Evolutionary conservation across 345 rosid genomes (phyloP).

Genomic region (Bruguiera parviflora): DNA sequence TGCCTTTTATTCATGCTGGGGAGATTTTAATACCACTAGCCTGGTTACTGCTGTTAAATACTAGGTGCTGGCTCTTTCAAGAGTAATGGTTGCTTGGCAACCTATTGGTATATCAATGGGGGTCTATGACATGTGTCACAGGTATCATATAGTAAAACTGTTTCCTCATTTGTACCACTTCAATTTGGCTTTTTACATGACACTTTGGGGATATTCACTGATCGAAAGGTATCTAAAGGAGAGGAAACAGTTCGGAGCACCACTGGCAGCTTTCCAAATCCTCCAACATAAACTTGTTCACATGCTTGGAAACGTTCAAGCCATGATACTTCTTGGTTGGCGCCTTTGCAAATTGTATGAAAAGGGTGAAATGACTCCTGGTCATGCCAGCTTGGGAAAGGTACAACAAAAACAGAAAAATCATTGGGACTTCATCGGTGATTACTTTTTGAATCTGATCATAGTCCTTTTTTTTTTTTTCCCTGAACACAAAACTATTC

Average conservation of each 20-base stretch:
- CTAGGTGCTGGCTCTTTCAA: constrained; percentile 92
- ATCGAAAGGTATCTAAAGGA: constrained; percentile 71
- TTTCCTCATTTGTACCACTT: neutral
- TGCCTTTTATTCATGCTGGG: neutral
- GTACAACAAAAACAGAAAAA: constrained; percentile 30
- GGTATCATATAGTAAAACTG: constrained; percentile 35
- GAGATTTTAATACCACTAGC: neutral
- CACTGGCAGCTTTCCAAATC: constrained; percentile 87
- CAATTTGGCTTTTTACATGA: neutral
- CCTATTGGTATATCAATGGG: constrained; percentile 97
- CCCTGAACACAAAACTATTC: neutral
- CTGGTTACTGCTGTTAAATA: constrained; percentile 8
- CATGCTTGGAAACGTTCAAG: constrained; percentile 87
- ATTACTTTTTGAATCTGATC: neutral
- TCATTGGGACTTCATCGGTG: neutral
- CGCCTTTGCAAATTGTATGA: constrained; percentile 93
- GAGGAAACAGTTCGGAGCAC: constrained; percentile 98
- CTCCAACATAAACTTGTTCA: constrained; percentile 89
- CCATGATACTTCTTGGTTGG: constrained; percentile 92
- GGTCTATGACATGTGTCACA: constrained; percentile 89
- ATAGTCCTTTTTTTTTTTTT: neutral
- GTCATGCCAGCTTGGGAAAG: constrained; percentile 98
- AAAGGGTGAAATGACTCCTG: constrained; percentile 77
- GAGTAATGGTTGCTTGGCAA: constrained; percentile 95
- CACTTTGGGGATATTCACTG: constrained; percentile 14